Percentiles rank a stretch among this genome's conserved stretches.
Evolutionary conservation across 2,329 filamentous ascomycete genomes (phyloP).

Genomic region (Stagonosporopsis vannaccii): DNA sequence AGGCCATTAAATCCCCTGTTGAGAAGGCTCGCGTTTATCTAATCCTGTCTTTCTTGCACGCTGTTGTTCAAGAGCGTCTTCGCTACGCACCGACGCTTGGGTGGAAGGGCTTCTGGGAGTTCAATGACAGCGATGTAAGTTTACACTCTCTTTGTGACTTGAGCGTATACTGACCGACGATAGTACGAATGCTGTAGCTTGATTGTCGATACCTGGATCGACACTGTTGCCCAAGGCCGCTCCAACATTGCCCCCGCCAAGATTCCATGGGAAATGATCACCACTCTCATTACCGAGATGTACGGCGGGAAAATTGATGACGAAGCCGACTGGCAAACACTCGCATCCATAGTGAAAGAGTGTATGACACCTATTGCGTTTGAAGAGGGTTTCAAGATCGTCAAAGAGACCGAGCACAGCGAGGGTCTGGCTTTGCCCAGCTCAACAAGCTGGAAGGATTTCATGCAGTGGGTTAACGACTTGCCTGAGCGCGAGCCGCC

Average conservation of each 20-base stretch:
- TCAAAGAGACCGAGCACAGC: constrained; percentile 65
- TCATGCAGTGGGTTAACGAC: constrained; percentile 88
- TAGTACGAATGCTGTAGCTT: constrained; percentile 97
- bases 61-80: constrained; percentile 91
- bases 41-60: constrained; percentile 91
- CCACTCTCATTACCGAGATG: constrained; percentile 87
- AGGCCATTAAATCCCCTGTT: constrained; percentile 81
- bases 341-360: constrained; percentile 75
- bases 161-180: constrained; percentile 40
- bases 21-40: constrained; percentile 91
- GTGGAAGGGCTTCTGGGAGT: constrained; percentile 99
- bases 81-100: constrained; percentile 92
- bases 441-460: constrained; percentile 83
- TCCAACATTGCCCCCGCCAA: constrained; percentile 93
- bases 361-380: constrained; percentile 89
- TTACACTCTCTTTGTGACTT: not conserved
- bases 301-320: constrained; percentile 98
- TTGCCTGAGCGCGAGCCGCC: constrained; percentile 95
- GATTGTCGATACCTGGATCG: constrained; percentile 95
- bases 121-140: constrained; percentile 98
- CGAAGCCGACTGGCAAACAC: constrained; percentile 78
- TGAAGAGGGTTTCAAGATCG: constrained; percentile 89
- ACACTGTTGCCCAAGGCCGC: constrained; percentile 79
- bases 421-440: constrained; percentile 75
- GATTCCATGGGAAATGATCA: constrained; percentile 96